These are phyloP conservation scores for Sarocladium strictum DNA, from an alignment of 2,329 filamentous ascomycete species.

Conservation along the genomic window DNA sequence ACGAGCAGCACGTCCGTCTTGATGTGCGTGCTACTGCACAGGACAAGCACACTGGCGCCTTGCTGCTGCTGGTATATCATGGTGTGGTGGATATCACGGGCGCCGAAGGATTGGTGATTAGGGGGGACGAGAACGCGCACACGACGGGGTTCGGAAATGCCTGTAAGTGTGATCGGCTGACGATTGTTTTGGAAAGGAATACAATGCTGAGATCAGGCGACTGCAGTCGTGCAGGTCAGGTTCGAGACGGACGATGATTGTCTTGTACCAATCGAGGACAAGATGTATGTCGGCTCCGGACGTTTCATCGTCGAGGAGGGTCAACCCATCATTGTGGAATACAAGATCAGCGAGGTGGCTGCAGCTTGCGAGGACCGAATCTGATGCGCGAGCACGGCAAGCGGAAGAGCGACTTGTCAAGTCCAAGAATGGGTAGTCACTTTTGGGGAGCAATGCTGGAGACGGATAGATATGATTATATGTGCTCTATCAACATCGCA, in stretches of 20 bases:
- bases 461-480: background rate
- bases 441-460: background rate
- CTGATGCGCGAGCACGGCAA: background rate
- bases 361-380: constrained; percentile 16
- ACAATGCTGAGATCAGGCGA: too few relatives aligned
- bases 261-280: constrained; percentile 29
- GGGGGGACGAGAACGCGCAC: constrained; percentile 27
- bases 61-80: constrained; percentile 31
- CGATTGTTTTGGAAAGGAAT: too few relatives aligned
- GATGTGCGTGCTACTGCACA: constrained; percentile 30
- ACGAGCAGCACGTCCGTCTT: constrained; percentile 29
- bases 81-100: constrained; percentile 29
- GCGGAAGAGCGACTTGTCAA: background rate
- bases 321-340: constrained; percentile 30
- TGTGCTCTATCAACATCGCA: background rate
- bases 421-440: background rate
- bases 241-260: constrained; percentile 31
- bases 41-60: constrained; percentile 23
- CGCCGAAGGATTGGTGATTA: constrained; percentile 26
- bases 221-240: constrained; percentile 28
- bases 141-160: constrained; percentile 33
- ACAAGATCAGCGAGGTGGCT: constrained; percentile 35
- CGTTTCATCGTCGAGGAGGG: constrained; percentile 31
- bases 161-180: constrained; percentile 22
- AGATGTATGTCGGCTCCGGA: constrained; percentile 34